These are phyloP conservation scores for Mucor indicus DNA, from an alignment of 371 early-diverging fungal species.

Conservation along the genomic window DNA sequence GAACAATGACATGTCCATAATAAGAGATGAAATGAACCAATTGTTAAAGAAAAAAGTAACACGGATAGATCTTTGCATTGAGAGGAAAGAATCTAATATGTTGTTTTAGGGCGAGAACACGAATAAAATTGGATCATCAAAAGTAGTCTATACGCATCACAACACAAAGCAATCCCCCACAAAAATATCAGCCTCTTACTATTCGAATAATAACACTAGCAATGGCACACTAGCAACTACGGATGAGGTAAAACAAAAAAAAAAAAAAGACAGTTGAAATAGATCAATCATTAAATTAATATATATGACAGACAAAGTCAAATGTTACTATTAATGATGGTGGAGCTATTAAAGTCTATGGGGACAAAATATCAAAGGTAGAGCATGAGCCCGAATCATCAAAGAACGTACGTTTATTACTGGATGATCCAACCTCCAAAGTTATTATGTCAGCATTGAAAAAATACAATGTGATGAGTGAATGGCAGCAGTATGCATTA, in stretches of 20 bases:
- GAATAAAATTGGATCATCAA: conserved; percentile 1
- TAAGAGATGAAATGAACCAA: conserved; percentile 57
- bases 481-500: conserved; percentile 85
- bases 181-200: conserved; percentile 2
- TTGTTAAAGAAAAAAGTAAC: conserved; percentile 47
- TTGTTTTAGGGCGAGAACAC: too few relatives aligned
- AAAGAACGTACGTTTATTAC: conserved; percentile 81
- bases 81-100: too few relatives aligned
- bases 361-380: conserved; percentile 63
- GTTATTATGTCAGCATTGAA: conserved; percentile 83
- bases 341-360: conserved; percentile 76
- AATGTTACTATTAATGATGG: conserved; percentile 52
- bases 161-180: conserved; percentile 14
- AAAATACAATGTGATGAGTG: conserved; percentile 88
- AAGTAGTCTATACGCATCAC: conserved; percentile 3
- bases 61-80: too few relatives aligned
- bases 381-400: conserved; percentile 75
- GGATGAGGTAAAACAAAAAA: conserved; percentile 8
- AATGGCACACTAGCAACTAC: neutral
- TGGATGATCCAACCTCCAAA: conserved; percentile 82
- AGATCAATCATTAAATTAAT: too few relatives aligned
- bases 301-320: too few relatives aligned
- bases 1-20: conserved; percentile 42
- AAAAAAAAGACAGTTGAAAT: too few relatives aligned
- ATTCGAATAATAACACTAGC: neutral